These are phyloP conservation scores for Exophiala alcalophila DNA, from an alignment of 2,329 filamentous ascomycete genomes.

Conservation along the genomic window DNA sequence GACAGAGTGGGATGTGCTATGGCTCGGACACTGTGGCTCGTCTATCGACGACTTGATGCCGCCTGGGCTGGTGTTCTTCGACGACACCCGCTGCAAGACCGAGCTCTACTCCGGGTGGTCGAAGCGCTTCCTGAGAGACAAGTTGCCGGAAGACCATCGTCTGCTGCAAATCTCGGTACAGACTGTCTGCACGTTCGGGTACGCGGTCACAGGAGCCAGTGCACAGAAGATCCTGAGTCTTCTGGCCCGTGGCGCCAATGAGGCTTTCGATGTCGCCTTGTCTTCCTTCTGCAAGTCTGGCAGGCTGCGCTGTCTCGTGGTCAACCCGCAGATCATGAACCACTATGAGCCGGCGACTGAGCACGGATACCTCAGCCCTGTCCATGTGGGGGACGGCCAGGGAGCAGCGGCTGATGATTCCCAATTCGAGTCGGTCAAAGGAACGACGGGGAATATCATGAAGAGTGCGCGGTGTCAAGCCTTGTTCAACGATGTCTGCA, in stretches of 20 bases:
- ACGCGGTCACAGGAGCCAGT: conserved; percentile 10
- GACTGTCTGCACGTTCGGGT: conserved; percentile 14
- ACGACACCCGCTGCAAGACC: conserved; percentile 13
- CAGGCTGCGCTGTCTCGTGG: conserved; percentile 2
- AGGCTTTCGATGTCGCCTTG: conserved; percentile 11
- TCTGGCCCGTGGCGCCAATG: conserved; percentile 2
- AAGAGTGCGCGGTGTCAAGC: conserved; percentile 14
- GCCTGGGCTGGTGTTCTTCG: neutral
- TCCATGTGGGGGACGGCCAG: conserved; percentile 13
- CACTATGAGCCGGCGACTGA: conserved; percentile 13
- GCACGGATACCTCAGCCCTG: conserved; percentile 8
- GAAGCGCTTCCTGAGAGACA: conserved; percentile 9
- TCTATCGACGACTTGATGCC: conserved; percentile 11
- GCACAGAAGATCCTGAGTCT: conserved; percentile 10
- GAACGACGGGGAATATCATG: conserved; percentile 10
- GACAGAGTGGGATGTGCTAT: conserved; percentile 38
- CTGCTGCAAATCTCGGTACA: neutral
- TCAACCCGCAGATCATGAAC: conserved; percentile 14
- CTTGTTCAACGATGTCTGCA: conserved; percentile 9
- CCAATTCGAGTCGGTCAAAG: conserved; percentile 2
- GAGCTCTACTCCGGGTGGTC: conserved; percentile 14
- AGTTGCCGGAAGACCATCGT: conserved; percentile 7
- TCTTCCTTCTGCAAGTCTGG: neutral
- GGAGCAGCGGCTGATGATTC: conserved; percentile 3
- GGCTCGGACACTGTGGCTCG: conserved; percentile 39